These are phyloP conservation scores for Trifolium repens DNA, from an alignment of 306 rosid genomes.

Conservation along the genomic window DNA sequence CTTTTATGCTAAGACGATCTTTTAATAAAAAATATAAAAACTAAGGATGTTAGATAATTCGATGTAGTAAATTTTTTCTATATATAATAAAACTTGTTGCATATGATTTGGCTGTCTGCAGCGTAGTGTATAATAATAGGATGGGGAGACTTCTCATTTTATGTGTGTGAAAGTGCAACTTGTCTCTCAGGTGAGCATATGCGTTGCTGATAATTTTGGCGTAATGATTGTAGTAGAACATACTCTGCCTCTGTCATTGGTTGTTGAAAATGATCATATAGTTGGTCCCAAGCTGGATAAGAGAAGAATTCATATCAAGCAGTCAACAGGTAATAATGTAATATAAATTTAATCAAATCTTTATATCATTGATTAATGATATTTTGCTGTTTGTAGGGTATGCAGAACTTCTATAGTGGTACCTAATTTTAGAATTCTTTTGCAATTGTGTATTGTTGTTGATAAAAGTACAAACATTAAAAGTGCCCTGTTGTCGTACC, in stretches of 20 bases:
- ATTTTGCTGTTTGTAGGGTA: neutral
- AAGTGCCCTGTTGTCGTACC: neutral
- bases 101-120: neutral
- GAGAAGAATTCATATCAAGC: neutral
- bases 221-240: constrained; percentile 9
- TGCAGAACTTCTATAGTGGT: neutral
- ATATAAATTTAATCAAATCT: neutral
- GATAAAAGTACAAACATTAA: neutral
- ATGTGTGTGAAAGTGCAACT: neutral
- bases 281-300: neutral
- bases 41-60: constrained; percentile 11
- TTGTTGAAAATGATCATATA: neutral
- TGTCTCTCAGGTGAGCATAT: neutral
- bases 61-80: constrained; percentile 31
- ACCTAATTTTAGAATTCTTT: neutral
- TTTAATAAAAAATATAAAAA: neutral
- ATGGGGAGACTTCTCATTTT: neutral
- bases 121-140: neutral
- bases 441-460: neutral
- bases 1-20: constrained; percentile 14
- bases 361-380: neutral
- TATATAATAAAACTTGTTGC: constrained; percentile 27
- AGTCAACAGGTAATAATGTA: neutral
- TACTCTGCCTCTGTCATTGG: constrained; percentile 5
- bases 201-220: constrained; percentile 6